Conservation (phyloP, 495 filamentous ascomycete genomes). For the Xylaria flabelliformis region DNA sequence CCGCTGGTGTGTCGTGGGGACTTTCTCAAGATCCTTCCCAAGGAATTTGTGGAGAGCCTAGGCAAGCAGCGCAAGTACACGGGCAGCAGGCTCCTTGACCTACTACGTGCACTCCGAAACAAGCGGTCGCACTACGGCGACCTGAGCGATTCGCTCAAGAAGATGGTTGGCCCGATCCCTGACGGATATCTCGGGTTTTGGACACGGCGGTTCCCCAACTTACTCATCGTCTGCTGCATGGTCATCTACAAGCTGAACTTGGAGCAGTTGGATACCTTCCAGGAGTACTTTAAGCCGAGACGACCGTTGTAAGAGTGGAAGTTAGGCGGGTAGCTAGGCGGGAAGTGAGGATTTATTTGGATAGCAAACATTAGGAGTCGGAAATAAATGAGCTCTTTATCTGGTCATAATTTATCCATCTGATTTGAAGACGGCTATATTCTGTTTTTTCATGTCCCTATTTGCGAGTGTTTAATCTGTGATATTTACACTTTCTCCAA, state of each 20-base stretch:
- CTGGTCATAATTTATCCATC: neutral
- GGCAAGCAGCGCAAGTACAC: slow-evolving; percentile 97
- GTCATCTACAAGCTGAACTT: slow-evolving; percentile 70
- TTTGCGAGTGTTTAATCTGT: neutral
- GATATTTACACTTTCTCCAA: neutral
- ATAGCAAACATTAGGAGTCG: neutral
- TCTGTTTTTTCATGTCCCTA: neutral
- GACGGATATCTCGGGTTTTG: slow-evolving; percentile 90
- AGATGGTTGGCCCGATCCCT: slow-evolving; percentile 78
- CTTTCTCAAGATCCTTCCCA: slow-evolving; percentile 78
- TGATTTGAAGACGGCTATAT: neutral
- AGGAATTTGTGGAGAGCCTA: slow-evolving; percentile 81
- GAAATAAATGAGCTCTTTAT: neutral
- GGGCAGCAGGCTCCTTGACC: slow-evolving; percentile 78
- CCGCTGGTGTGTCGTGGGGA: slow-evolving; percentile 58
- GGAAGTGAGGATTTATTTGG: neutral
- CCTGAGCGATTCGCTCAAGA: slow-evolving; percentile 79
- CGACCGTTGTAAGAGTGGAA: slow-evolving; percentile 29
- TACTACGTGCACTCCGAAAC: slow-evolving; percentile 89
- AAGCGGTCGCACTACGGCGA: slow-evolving; percentile 96
- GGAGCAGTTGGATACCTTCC: slow-evolving; percentile 74
- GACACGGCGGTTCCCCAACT: slow-evolving; percentile 77
- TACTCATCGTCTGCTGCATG: slow-evolving; percentile 81
- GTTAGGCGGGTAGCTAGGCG: neutral
- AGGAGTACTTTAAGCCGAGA: slow-evolving; percentile 67